These are phyloP conservation scores for Chalaropsis thielavioides DNA, from an alignment of 2,329 filamentous ascomycete species.

Conservation along the genomic window DNA sequence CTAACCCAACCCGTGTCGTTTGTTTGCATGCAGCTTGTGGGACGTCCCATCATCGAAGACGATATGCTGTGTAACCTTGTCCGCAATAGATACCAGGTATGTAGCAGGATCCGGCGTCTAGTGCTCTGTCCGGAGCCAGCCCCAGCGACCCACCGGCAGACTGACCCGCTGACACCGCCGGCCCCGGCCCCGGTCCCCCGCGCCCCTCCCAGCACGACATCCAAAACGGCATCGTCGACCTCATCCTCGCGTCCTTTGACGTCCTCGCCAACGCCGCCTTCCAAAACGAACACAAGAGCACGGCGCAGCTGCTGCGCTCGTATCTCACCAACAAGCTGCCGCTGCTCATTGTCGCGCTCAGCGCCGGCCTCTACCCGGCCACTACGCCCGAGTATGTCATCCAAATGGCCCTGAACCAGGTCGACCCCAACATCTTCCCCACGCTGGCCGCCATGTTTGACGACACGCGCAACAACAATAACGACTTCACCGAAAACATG, in stretches of 20 bases:
- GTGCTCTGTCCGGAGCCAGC: neutral
- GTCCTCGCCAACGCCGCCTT: slow-evolving; percentile 77
- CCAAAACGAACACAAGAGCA: slow-evolving; percentile 39
- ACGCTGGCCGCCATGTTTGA: slow-evolving; percentile 46
- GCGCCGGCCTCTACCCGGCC: slow-evolving; percentile 55
- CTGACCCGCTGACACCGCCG: too few relatives aligned
- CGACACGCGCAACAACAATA: slow-evolving; percentile 37
- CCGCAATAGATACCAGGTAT: slow-evolving; percentile 68
- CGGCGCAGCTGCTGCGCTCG: slow-evolving; percentile 63
- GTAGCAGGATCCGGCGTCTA: slow-evolving; percentile 16
- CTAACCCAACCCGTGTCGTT: neutral
- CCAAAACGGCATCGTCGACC: slow-evolving; percentile 61
- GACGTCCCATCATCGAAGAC: slow-evolving; percentile 73
- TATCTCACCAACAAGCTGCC: slow-evolving; percentile 63
- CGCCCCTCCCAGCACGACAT: slow-evolving; percentile 47
- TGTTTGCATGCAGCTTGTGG: slow-evolving; percentile 49
- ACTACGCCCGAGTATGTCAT: slow-evolving; percentile 60
- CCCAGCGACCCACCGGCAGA: too few relatives aligned
- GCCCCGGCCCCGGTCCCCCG: neutral
- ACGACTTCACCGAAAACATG: slow-evolving; percentile 43
- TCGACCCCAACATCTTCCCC: slow-evolving; percentile 63
- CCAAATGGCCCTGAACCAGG: slow-evolving; percentile 59
- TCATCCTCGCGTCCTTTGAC: slow-evolving; percentile 82
- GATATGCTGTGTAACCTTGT: slow-evolving; percentile 62
- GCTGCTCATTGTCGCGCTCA: slow-evolving; percentile 37